Evolutionary conservation across 2,329 filamentous ascomycete genomes (phyloP), one percentile per base, ranked within the genome.

Genomic region (Colletotrichum falcatum): DNA sequence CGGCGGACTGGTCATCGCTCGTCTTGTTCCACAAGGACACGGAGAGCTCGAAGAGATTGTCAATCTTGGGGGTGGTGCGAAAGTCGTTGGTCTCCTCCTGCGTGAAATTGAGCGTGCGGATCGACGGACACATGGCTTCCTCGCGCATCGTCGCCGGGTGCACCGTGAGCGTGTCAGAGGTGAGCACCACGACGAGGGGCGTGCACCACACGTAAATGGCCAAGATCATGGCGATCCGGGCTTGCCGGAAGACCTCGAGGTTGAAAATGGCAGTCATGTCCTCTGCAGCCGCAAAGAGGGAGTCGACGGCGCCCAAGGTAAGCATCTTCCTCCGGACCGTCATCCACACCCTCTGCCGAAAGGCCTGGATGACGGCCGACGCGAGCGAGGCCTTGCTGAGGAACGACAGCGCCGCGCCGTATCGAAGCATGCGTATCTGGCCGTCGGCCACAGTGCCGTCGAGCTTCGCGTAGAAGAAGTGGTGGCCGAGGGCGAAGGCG

Each of bases 121-220:
- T 73, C 5, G 74, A 73, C 3, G 73, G 74, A 35, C 80, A 82
- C 20, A 48, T 76, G 20, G 69, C 75, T 61, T 79, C 66, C 73
- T 80, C 73, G 2, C 61, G 55, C 8, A 60, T 71, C 6, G 73
- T 61, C 42, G 62, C 72, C 9, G 75, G 65, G 35, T 74, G 74
- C 6, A 84, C 82, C 0, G 74, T 75, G 8, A 82, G 74, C 5
- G 80, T 79, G 55, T 79, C 79, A 20, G 80, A 79, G 3, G 80
- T 80, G 53, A 85, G 78, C 35, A 82, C 80, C 5, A 81, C 79
- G 6, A 81, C 75, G 8, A 82, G 66, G 0, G 80, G 80, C 12
- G 80, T 80, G n/a, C 75, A 79, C 79, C 80, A 82, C n/a, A 80
- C 74, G 44, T 78, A 77, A 12, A 77, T 37, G 33, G 80, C 80